These are phyloP conservation scores for Talaromyces ruber DNA, from an alignment of 495 filamentous ascomycete species.

Conservation along the genomic window DNA sequence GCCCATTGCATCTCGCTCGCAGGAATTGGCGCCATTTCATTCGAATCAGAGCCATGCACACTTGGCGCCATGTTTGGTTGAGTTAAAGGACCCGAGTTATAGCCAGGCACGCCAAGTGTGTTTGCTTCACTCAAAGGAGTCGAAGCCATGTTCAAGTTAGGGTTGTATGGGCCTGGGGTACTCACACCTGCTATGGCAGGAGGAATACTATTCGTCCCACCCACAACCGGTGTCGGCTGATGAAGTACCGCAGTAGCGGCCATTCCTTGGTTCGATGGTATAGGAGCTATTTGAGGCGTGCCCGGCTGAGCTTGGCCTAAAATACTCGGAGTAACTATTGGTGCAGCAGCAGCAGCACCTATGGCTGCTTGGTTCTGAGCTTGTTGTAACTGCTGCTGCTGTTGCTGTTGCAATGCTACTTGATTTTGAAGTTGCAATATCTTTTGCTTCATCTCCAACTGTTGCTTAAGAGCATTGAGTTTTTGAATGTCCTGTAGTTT, in stretches of 20 bases:
- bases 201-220: neutral
- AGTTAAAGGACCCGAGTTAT: neutral
- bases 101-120: neutral
- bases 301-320: neutral
- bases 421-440: slow-evolving; percentile 1
- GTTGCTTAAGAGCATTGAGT: neutral
- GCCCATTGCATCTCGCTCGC: neutral
- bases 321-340: neutral
- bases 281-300: neutral
- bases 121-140: neutral
- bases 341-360: neutral
- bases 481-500: neutral
- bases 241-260: neutral
- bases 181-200: neutral
- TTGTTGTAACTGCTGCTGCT: neutral
- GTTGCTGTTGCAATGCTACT: neutral
- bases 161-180: neutral
- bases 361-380: neutral
- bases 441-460: slow-evolving; percentile 4
- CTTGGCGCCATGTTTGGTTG: neutral
- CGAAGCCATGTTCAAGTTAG: neutral
- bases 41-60: neutral
- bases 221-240: neutral
- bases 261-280: neutral
- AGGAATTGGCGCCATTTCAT: neutral